A percentile compares a stretch with the other conserved stretches of the same genome.
Conservation (phyloP, 2,329 filamentous ascomycete species). For the Lasiodiplodia gonubiensis region DNA sequence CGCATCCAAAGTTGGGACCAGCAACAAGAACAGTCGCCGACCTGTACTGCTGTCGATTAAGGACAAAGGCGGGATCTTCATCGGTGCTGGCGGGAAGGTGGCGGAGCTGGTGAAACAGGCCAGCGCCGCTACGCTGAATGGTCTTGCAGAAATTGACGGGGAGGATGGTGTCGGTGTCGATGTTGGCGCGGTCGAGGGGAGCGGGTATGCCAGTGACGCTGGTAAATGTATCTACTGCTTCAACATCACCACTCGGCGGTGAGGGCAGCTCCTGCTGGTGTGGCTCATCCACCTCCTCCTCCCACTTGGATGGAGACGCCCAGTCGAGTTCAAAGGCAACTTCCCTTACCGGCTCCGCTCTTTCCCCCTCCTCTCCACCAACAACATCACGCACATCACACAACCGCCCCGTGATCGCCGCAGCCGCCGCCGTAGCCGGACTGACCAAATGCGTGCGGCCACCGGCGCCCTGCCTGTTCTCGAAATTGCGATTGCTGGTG, state of each 20-base stretch:
- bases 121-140: constrained; percentile 92
- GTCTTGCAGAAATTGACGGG: constrained; percentile 99
- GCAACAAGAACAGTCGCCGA: constrained; percentile 87
- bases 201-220: constrained; percentile 85
- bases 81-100: constrained; percentile 71
- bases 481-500: constrained; percentile 97
- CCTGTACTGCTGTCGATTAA: constrained; percentile 89
- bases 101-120: constrained; percentile 84
- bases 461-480: constrained; percentile 90
- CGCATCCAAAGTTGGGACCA: constrained; percentile 94
- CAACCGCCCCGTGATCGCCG: constrained; percentile 86
- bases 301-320: constrained; percentile 64
- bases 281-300: constrained; percentile 71
- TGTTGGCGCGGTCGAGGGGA: constrained; percentile 83
- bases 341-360: constrained; percentile 65
- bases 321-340: constrained; percentile 65
- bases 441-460: constrained; percentile 96
- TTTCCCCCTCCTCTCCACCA: constrained; percentile 53
- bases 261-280: constrained; percentile 53
- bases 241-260: constrained; percentile 39
- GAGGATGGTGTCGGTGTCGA: constrained; percentile 99
- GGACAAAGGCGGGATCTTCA: constrained; percentile 80
- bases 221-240: constrained; percentile 82
- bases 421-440: constrained; percentile 92
- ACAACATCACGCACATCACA: constrained; percentile 86